Evolutionary conservation across 495 filamentous ascomycete species (phyloP).

Genomic region (Opeltia flavorubescens): DNA sequence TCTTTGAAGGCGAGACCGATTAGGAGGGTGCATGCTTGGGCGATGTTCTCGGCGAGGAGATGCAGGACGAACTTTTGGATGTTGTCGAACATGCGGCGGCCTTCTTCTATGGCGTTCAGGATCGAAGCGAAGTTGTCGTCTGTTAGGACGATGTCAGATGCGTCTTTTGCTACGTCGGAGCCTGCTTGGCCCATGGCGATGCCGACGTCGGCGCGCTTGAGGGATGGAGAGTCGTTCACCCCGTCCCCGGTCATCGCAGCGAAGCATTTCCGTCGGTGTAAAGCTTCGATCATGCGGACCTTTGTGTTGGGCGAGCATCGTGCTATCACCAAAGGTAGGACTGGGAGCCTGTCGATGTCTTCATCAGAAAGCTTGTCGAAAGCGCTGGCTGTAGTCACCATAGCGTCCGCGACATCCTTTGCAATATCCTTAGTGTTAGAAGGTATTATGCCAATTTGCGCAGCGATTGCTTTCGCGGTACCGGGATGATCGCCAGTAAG

Average conservation of each 20-base stretch:
- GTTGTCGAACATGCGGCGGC: slow-evolving; percentile 60
- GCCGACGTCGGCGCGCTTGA: slow-evolving; percentile 71
- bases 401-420: slow-evolving; percentile 41
- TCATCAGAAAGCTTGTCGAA: slow-evolving; percentile 51
- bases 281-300: slow-evolving; percentile 63
- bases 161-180: slow-evolving; percentile 77
- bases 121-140: slow-evolving; percentile 81
- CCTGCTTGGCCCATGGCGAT: slow-evolving; percentile 72
- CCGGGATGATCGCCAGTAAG: slow-evolving; percentile 55
- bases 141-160: slow-evolving; percentile 65
- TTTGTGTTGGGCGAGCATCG: slow-evolving; percentile 60
- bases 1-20: slow-evolving; percentile 65
- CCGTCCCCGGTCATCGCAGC: slow-evolving; percentile 86
- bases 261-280: slow-evolving; percentile 50
- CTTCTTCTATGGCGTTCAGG: slow-evolving; percentile 59
- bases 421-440: slow-evolving; percentile 33
- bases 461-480: slow-evolving; percentile 52
- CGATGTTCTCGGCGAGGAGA: slow-evolving; percentile 59
- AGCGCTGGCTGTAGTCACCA: slow-evolving; percentile 56
- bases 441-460: slow-evolving; percentile 55
- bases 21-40: slow-evolving; percentile 51
- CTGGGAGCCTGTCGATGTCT: slow-evolving; percentile 51
- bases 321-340: slow-evolving; percentile 55
- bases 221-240: slow-evolving; percentile 72
- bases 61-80: slow-evolving; percentile 69